Base-by-base conservation (phyloP, 1,284 basidiomycete species). In the Agaricales sp. region DNA sequence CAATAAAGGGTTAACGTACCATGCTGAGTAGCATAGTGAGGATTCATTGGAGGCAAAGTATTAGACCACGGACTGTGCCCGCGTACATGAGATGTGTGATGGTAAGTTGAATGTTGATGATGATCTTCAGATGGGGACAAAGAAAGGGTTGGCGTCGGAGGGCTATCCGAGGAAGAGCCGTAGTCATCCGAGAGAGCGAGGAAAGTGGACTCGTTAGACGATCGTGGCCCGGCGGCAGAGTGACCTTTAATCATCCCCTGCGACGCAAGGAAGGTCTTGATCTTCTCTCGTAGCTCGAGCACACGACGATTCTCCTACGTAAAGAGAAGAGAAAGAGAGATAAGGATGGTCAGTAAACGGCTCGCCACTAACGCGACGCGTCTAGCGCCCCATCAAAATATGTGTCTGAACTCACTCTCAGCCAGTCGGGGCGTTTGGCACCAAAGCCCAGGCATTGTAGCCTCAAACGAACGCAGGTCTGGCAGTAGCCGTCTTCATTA, bases 201-300 rank as follows among this genome's bases (percentile, higher is more conserved):
- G 52, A 80, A 70, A 45, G 71, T 70, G 18, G 68, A 68, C 18
- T 73, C 70, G 2, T 79, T 78, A 21, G 67, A 58, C 20, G 67
- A 63, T 30, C 80, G 78, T 35, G 79, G 70, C 1, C 76, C 78
- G 26, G 80, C 68, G 49, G 80, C 81, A 21, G 86, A 82, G 58
- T 88, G 86, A 37, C 86, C 86, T 63, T 88, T 88, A 64, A 89
- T 87, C 83, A 88, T 85, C 50, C 85, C 85, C 61, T 88, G 83
- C 0, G 82, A 75, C 0, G 83, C 82, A 30, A 88, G 73, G 59
- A 85, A 85, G 2, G 66, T 65, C 66, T 88, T 89, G 59, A 89
- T 88, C 64, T 79, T 82, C 55, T 85, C 82, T 50, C 84, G 74
- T 43, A 87, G 66, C 54, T 77, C 75, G 22, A 71, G 61, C 8